phyloP scores from a whole-genome alignment of 805 yeast genomes.

The Yarrowia alimentaria region DNA sequence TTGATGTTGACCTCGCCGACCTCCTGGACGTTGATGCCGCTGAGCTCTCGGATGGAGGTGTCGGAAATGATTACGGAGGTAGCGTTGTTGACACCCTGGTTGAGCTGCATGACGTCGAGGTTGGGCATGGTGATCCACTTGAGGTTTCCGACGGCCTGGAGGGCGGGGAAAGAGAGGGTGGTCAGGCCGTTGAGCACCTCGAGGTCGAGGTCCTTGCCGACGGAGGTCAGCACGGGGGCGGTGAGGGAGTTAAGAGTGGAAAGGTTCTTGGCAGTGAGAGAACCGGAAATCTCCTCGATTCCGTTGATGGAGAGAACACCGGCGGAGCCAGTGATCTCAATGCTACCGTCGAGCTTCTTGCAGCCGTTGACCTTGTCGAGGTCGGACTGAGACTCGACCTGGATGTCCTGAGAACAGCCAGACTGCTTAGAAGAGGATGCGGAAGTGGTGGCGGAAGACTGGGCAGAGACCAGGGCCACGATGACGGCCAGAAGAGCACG shows the following conservation, averaged over 20 bases:
- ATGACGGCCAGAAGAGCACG: conserved; percentile 25
- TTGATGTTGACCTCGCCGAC: conserved; percentile 58
- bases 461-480: conserved; percentile 27
- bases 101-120: conserved; percentile 65
- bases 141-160: conserved; percentile 74
- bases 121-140: conserved; percentile 84
- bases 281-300: conserved; percentile 75
- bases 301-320: conserved; percentile 60
- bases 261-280: conserved; percentile 64
- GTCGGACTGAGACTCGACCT: conserved; percentile 78
- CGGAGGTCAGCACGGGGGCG: conserved; percentile 75
- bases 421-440: conserved; percentile 43
- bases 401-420: conserved; percentile 45
- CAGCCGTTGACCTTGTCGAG: conserved; percentile 73
- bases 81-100: conserved; percentile 69
- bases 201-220: conserved; percentile 68
- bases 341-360: conserved; percentile 75
- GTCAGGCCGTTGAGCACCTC: conserved; percentile 62
- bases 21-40: conserved; percentile 42
- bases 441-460: conserved; percentile 49
- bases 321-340: conserved; percentile 64
- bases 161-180: conserved; percentile 69
- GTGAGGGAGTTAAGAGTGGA: conserved; percentile 59
- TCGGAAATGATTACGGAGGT: conserved; percentile 54
- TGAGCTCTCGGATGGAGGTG: conserved; percentile 43